phyloP scores from a whole-genome alignment of 2,329 filamentous ascomycete genomes.

The Aspergillus fumigatus region DNA sequence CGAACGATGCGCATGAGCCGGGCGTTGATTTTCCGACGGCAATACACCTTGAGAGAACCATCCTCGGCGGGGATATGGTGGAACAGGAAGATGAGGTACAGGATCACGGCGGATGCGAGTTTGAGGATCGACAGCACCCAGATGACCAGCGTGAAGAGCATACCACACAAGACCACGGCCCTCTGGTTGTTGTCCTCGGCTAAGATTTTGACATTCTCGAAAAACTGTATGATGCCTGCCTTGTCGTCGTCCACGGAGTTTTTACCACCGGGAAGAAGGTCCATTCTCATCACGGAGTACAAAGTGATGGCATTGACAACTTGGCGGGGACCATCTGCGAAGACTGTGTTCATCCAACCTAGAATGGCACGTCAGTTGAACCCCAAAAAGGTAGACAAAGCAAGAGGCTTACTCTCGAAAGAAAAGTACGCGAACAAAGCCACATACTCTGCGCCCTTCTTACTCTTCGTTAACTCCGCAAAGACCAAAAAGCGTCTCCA shows the following conservation, averaged over 20 bases:
- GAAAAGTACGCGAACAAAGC: constrained; percentile 89
- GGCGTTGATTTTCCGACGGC: constrained; percentile 84
- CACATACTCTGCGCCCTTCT: constrained; percentile 84
- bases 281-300: constrained; percentile 73
- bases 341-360: constrained; percentile 83
- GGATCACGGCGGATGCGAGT: constrained; percentile 67
- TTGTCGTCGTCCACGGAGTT: constrained; percentile 54
- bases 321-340: constrained; percentile 89
- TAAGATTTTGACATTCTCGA: constrained; percentile 71
- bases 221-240: constrained; percentile 68
- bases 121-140: constrained; percentile 78
- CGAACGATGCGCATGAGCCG: constrained; percentile 79
- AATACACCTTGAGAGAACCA: constrained; percentile 77
- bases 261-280: constrained; percentile 61
- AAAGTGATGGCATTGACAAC: constrained; percentile 86
- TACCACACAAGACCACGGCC: constrained; percentile 77
- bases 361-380: constrained; percentile 16
- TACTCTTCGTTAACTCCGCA: constrained; percentile 82
- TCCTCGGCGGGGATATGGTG: constrained; percentile 83
- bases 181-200: constrained; percentile 71
- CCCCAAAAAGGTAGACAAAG: not conserved
- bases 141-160: constrained; percentile 86
- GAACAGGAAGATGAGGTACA: constrained; percentile 87
- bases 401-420: constrained; percentile 51
- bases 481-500: constrained; percentile 92